phyloP scores from a whole-genome alignment of 768 basidiomycete species.

The Tubosaeta sp. region DNA sequence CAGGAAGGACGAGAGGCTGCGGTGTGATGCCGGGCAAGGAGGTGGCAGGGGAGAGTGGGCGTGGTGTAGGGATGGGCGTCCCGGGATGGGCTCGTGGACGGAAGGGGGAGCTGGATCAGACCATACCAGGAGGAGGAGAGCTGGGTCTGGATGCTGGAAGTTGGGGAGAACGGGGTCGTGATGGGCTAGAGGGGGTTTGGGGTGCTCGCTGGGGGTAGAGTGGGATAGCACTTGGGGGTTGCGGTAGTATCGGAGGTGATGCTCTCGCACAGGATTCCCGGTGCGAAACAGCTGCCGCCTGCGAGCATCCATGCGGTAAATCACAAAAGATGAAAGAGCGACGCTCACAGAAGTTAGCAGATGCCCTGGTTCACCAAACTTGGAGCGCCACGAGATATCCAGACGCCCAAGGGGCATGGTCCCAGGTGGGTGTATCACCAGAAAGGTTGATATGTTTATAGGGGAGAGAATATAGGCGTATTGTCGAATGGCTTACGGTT shows the following conservation, averaged over 20 bases:
- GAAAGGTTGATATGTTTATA: slow-evolving; percentile 37
- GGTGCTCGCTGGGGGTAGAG: slow-evolving; percentile 64
- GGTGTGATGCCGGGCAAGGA: slow-evolving; percentile 12
- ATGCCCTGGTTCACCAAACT: slow-evolving; percentile 81
- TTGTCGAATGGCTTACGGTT: slow-evolving; percentile 82
- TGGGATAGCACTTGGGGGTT: slow-evolving; percentile 69
- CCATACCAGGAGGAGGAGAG: slow-evolving; percentile 48
- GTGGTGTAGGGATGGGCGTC: slow-evolving; percentile 21
- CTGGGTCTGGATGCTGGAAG: slow-evolving; percentile 47
- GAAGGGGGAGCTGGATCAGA: slow-evolving; percentile 44
- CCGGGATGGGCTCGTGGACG: slow-evolving; percentile 29
- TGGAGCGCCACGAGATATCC: slow-evolving; percentile 85
- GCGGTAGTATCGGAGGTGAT: slow-evolving; percentile 26
- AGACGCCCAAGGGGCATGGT: slow-evolving; percentile 76
- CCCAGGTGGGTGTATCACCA: slow-evolving; percentile 58
- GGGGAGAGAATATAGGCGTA: slow-evolving; percentile 82
- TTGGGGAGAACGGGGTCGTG: slow-evolving; percentile 59
- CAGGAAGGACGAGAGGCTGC: slow-evolving; percentile 21
- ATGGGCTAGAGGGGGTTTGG: slow-evolving; percentile 35
- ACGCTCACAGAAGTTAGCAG: slow-evolving; percentile 70
- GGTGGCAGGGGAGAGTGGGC: slow-evolving; percentile 32
- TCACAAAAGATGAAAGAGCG: background rate
- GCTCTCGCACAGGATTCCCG: slow-evolving; percentile 35
- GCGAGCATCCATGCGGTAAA: background rate
- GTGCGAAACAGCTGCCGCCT: too few species aligned